Conservation (phyloP, 2,329 filamentous ascomycete species). For the Cytospora piceae region DNA sequence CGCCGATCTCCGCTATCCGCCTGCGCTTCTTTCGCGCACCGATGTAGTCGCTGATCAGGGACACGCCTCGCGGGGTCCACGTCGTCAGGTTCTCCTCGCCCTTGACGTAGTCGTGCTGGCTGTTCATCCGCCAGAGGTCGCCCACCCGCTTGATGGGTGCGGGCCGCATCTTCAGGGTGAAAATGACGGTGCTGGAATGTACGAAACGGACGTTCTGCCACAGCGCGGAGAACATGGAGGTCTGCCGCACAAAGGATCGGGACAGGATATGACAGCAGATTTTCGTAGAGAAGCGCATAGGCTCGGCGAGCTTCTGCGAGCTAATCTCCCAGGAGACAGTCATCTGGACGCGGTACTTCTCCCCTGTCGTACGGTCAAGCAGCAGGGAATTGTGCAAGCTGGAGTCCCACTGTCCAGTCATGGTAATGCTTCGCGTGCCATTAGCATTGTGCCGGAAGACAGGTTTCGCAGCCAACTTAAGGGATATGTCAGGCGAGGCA, state of each 20-base stretch:
- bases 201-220: conserved; percentile 87
- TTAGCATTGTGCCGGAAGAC: conserved; percentile 84
- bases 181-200: conserved; percentile 83
- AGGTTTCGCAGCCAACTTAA: conserved; percentile 79
- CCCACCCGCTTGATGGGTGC: conserved; percentile 88
- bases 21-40: conserved; percentile 71
- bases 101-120: conserved; percentile 92
- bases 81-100: conserved; percentile 84
- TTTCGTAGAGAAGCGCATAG: conserved; percentile 84
- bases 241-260: conserved; percentile 80
- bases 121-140: conserved; percentile 96
- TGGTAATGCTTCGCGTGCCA: conserved; percentile 82
- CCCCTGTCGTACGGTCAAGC: conserved; percentile 90
- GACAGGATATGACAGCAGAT: conserved; percentile 83
- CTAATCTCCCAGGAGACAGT: conserved; percentile 83
- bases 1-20: conserved; percentile 79
- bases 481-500: conserved; percentile 71
- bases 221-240: conserved; percentile 83
- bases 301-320: conserved; percentile 81
- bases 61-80: conserved; percentile 90
- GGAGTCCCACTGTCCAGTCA: conserved; percentile 96
- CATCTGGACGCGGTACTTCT: conserved; percentile 90
- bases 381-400: conserved; percentile 90
- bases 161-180: conserved; percentile 83
- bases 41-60: conserved; percentile 87